Percentiles rank a stretch among this genome's conserved stretches.
phyloP scores from a whole-genome alignment of 495 filamentous ascomycete species.

The Friedmanniomyces simplex region DNA sequence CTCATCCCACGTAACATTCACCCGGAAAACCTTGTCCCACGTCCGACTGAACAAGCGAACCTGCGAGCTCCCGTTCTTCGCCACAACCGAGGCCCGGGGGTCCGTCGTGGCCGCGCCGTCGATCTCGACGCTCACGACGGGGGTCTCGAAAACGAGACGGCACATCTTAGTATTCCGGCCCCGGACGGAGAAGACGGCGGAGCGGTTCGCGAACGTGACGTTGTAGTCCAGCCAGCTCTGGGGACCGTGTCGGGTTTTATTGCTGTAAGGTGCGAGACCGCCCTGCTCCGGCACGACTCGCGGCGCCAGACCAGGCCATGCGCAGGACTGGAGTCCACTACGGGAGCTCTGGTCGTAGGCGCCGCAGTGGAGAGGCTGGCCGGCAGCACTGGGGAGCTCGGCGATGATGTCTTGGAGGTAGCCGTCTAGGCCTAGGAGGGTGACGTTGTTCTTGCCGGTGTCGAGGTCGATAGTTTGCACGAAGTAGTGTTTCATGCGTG shows the following conservation, averaged over 20 bases:
- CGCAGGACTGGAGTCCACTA: slow-evolving; percentile 39
- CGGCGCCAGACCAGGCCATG: slow-evolving; percentile 59
- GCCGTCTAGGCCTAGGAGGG: slow-evolving; percentile 58
- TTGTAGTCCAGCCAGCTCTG: slow-evolving; percentile 42
- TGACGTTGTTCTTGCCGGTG: slow-evolving; percentile 54
- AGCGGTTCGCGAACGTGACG: slow-evolving; percentile 35
- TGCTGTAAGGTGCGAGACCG: neutral
- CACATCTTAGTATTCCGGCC: slow-evolving; percentile 63
- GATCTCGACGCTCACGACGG: slow-evolving; percentile 53
- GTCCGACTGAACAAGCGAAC: slow-evolving; percentile 62
- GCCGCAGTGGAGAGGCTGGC: slow-evolving; percentile 47
- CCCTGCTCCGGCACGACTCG: slow-evolving; percentile 38
- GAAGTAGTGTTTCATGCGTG: slow-evolving; percentile 80
- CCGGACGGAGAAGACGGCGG: slow-evolving; percentile 47
- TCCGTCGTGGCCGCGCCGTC: slow-evolving; percentile 40
- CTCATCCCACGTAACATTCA: slow-evolving; percentile 60
- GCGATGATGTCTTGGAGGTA: slow-evolving; percentile 59
- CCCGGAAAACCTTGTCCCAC: slow-evolving; percentile 65
- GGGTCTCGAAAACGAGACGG: slow-evolving; percentile 50
- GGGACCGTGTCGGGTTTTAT: neutral
- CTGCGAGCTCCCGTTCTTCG: slow-evolving; percentile 42
- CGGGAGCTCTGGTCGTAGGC: slow-evolving; percentile 11
- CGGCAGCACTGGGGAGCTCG: slow-evolving; percentile 58
- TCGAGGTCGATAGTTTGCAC: slow-evolving; percentile 71
- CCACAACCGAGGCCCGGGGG: slow-evolving; percentile 45